A percentile compares a stretch with the other conserved stretches of the same genome.
phyloP scores from a whole-genome alignment of 2,329 filamentous ascomycete species.

The Sporothrix pseudoabietina region DNA sequence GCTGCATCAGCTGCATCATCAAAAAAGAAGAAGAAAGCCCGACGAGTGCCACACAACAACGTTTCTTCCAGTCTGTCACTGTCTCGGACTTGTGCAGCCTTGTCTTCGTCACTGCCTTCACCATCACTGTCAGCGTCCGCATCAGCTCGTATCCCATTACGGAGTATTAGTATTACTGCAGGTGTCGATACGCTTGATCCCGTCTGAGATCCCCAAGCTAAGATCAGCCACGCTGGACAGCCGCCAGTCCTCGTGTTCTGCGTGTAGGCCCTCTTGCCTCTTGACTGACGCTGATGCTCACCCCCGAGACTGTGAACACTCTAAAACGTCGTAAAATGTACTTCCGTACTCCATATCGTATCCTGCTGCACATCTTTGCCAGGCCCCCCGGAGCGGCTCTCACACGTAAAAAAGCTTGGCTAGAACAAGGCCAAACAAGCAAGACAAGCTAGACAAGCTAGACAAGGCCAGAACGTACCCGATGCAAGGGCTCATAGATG shows the following conservation, averaged over 20 bases:
- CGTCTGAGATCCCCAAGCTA: not conserved
- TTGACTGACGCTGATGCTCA: not conserved
- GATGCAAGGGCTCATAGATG: not conserved
- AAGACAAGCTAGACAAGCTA: not conserved
- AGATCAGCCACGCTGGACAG: conserved; percentile 5
- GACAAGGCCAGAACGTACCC: not conserved
- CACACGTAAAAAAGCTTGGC: conserved; percentile 4
- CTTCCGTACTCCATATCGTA: not conserved
- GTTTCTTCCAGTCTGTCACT: not conserved
- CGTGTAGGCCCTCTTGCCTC: not conserved
- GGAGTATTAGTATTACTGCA: not conserved
- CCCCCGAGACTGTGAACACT: not conserved
- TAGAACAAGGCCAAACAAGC: not conserved
- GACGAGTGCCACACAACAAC: not conserved
- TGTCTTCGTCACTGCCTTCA: not conserved
- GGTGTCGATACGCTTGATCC: not conserved
- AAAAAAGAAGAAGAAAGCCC: not conserved
- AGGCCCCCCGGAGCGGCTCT: not conserved
- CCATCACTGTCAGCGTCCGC: not conserved
- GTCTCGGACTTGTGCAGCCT: not conserved
- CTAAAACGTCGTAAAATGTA: too few species aligned
- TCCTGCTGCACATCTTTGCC: not conserved
- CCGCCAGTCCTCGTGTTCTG: not conserved
- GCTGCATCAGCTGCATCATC: not conserved
- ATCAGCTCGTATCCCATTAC: not conserved